Percentiles rank a stretch among this genome's conserved stretches.
Evolutionary conservation across 306 rosid genomes (phyloP).

Genomic region (Sesbania bispinosa): DNA sequence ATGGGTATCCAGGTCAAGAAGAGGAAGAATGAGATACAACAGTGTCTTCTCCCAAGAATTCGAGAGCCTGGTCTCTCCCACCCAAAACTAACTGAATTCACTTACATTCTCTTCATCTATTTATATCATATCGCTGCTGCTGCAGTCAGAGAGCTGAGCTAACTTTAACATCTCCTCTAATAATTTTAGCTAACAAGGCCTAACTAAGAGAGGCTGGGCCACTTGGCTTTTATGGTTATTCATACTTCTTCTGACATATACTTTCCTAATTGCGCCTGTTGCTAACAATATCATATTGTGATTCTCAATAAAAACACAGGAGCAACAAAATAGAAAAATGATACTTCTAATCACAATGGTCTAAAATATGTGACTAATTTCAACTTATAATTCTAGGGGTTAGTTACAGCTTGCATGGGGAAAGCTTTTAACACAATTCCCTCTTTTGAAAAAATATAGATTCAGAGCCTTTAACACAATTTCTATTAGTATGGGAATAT

Average conservation of each 20-base stretch:
- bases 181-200: neutral
- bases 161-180: neutral
- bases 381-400: neutral
- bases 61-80: neutral
- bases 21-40: neutral
- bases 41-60: neutral
- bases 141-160: neutral
- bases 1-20: neutral
- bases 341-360: neutral
- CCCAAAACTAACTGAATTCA: neutral
- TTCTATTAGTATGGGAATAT: constrained; percentile 9
- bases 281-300: neutral
- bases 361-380: neutral
- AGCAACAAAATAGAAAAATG: neutral
- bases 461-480: constrained; percentile 11
- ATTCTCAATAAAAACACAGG: neutral
- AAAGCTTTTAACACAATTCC: neutral
- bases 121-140: neutral
- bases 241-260: neutral
- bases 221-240: neutral
- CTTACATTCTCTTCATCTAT: neutral
- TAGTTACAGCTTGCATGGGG: constrained; percentile 7
- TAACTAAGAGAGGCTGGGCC: neutral
- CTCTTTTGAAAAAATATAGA: neutral
- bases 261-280: neutral